phyloP scores from a whole-genome alignment of 495 filamentous ascomycete species.

The Bathelium albidoporum region DNA sequence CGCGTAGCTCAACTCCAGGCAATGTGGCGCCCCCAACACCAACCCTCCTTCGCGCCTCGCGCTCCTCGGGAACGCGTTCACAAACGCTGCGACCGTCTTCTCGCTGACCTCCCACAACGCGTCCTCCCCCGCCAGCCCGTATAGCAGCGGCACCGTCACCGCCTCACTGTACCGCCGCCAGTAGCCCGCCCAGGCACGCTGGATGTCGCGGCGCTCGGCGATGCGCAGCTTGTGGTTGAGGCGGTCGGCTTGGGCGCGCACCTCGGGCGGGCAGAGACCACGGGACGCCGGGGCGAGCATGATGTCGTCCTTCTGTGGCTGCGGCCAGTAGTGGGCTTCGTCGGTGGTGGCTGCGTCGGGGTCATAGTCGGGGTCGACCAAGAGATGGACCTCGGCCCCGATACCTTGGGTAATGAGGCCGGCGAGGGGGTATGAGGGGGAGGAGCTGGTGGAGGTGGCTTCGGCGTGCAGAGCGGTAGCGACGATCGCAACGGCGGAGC shows the following conservation, averaged over 20 bases:
- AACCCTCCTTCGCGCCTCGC: slow-evolving; percentile 22
- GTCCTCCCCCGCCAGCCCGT: slow-evolving; percentile 21
- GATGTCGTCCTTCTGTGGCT: slow-evolving; percentile 19
- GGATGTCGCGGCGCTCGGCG: slow-evolving; percentile 19
- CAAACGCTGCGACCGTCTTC: slow-evolving; percentile 16
- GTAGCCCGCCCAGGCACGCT: slow-evolving; percentile 17
- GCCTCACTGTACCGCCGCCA: slow-evolving; percentile 16
- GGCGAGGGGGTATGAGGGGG: slow-evolving; percentile 24
- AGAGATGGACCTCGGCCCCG: background rate
- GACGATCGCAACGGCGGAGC: slow-evolving; percentile 23
- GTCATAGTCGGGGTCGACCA: background rate
- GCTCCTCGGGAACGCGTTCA: slow-evolving; percentile 22
- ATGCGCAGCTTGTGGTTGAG: slow-evolving; percentile 23
- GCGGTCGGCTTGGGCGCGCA: slow-evolving; percentile 14
- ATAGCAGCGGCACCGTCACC: slow-evolving; percentile 23
- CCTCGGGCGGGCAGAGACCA: slow-evolving; percentile 9
- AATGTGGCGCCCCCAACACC: slow-evolving; percentile 25
- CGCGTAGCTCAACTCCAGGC: slow-evolving; percentile 29
- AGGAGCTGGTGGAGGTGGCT: background rate
- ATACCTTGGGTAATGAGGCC: slow-evolving; percentile 27
- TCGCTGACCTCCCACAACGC: slow-evolving; percentile 15
- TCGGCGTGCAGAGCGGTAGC: slow-evolving; percentile 21
- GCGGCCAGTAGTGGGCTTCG: background rate
- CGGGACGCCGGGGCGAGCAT: slow-evolving; percentile 15
- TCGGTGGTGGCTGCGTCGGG: background rate